Percentiles rank a stretch among this genome's conserved stretches.
Evolutionary conservation across 192 early-diverging fungal species (phyloP).

Genomic region (Rhizoclosmatium sp.): DNA sequence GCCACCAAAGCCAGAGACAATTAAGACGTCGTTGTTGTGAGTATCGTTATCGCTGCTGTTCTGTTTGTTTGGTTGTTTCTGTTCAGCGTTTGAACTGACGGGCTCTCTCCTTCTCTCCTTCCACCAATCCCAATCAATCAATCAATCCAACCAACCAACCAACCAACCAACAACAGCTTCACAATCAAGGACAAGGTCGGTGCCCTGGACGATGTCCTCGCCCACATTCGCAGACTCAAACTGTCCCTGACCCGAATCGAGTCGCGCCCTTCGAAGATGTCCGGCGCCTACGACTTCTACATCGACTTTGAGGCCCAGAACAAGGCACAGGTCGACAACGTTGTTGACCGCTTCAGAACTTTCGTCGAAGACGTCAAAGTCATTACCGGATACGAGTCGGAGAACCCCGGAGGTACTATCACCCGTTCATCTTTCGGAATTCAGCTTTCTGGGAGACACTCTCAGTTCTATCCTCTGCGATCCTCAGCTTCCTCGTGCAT

Average conservation of each 20-base stretch:
- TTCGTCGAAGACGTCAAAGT: constrained; percentile 73
- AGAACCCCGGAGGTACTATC: constrained; percentile 26
- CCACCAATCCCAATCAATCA: neutral
- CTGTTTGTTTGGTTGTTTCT: no score
- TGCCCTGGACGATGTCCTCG: constrained; percentile 84
- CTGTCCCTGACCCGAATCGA: constrained; percentile 94
- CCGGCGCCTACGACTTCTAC: constrained; percentile 92
- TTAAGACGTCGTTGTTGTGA: constrained; percentile 29
- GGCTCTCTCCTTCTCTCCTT: neutral
- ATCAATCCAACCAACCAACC: neutral
- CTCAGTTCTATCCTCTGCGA: neutral
- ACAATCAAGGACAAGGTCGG: constrained; percentile 87
- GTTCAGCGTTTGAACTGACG: no score
- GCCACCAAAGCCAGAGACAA: neutral
- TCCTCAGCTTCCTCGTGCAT: no score
- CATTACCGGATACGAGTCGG: constrained; percentile 60
- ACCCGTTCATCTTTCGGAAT: neutral
- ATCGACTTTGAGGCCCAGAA: constrained; percentile 83
- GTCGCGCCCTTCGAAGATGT: constrained; percentile 85
- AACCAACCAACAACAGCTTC: constrained; percentile 55
- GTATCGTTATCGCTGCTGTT: neutral
- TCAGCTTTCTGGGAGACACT: neutral
- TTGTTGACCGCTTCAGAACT: constrained; percentile 70
- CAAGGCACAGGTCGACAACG: constrained; percentile 66
- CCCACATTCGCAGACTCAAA: constrained; percentile 69